Percentiles rank a stretch among this genome's conserved stretches.
These are phyloP conservation scores for Asterella californica DNA, from an alignment of 225 moss, liverwort and hornwort genomes.

Conservation along the genomic window DNA sequence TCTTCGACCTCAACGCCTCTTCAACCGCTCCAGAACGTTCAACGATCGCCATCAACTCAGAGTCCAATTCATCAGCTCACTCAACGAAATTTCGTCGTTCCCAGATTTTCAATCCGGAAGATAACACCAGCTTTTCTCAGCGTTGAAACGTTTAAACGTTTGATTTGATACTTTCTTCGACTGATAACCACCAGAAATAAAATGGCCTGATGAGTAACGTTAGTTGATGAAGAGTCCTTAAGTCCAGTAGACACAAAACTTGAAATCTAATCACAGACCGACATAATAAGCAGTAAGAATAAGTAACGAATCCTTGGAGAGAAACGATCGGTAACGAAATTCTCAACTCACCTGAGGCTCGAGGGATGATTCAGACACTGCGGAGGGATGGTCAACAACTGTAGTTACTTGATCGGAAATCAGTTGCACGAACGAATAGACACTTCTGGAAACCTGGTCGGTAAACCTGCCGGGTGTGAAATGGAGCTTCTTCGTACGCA, in stretches of 20 bases:
- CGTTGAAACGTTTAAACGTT: neutral
- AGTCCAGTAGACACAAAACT: too few species aligned
- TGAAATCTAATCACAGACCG: too few species aligned
- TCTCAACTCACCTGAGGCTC: neutral
- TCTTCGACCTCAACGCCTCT: neutral
- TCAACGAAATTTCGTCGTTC: neutral
- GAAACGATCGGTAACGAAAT: neutral
- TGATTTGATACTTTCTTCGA: too few species aligned
- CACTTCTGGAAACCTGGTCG: neutral
- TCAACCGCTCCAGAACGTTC: slow-evolving; percentile 2
- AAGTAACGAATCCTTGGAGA: too few species aligned
- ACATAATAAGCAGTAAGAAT: too few species aligned
- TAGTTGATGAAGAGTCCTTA: too few species aligned
- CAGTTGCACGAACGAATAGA: neutral
- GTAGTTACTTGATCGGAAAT: neutral
- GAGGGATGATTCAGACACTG: neutral
- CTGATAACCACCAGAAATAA: too few species aligned
- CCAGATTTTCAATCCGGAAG: neutral
- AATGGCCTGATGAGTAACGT: too few species aligned
- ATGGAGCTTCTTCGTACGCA: too few species aligned
- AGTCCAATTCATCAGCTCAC: neutral
- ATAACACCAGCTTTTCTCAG: neutral
- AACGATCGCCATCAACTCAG: slow-evolving; percentile 7
- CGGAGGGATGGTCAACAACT: neutral
- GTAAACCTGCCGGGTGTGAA: too few species aligned